Conservation (phyloP, 2,329 filamentous ascomycete species). For the Pyrenochaeta sp. region DNA sequence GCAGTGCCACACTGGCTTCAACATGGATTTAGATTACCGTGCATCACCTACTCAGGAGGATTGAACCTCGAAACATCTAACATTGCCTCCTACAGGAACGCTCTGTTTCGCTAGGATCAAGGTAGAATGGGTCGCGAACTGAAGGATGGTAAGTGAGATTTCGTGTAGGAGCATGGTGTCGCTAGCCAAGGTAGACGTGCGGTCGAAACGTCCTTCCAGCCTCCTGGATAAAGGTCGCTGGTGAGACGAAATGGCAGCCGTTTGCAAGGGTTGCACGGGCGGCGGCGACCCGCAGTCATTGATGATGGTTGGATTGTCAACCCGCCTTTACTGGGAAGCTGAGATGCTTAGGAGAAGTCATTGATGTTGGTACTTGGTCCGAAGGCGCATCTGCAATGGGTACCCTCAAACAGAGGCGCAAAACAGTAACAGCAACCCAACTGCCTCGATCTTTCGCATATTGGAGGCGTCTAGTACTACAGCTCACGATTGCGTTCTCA, state of each 20-base stretch:
- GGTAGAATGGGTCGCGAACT: constrained; percentile 15
- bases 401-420: too few species aligned
- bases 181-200: constrained; percentile 5
- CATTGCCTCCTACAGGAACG: constrained; percentile 17
- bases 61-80: constrained; percentile 19
- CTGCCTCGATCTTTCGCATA: neutral
- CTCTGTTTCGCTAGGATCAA: constrained; percentile 25
- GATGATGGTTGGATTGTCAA: neutral
- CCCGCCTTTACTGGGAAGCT: neutral
- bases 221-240: constrained; percentile 22
- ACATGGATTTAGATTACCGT: constrained; percentile 20
- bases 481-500: neutral
- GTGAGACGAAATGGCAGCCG: constrained; percentile 23
- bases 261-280: constrained; percentile 33
- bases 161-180: constrained; percentile 17
- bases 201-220: constrained; percentile 25
- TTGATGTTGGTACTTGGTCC: too few species aligned
- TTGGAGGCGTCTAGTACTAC: neutral
- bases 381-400: too few species aligned
- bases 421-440: neutral
- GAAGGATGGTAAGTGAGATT: constrained; percentile 17
- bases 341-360: neutral
- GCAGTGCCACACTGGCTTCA: neutral
- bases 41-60: constrained; percentile 6
- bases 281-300: constrained; percentile 9